These are phyloP conservation scores for Aspergillus sparsus DNA, from an alignment of 495 filamentous ascomycete species.

Conservation along the genomic window DNA sequence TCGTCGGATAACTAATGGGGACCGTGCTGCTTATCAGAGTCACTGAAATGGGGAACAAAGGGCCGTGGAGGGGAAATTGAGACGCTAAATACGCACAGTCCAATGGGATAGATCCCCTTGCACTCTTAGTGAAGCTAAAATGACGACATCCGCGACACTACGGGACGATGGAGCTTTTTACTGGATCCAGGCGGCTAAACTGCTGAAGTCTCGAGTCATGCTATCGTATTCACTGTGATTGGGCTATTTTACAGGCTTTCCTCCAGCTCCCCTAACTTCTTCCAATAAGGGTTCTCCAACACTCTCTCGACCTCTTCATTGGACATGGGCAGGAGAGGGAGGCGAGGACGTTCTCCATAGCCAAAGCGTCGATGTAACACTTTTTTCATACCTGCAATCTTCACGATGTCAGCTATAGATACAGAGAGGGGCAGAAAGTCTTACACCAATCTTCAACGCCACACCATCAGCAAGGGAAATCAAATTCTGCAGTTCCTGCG, in stretches of 20 bases:
- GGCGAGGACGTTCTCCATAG: too few relatives aligned
- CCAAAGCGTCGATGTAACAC: too few relatives aligned
- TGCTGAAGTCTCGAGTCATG: too few relatives aligned
- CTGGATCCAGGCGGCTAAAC: too few relatives aligned
- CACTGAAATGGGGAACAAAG: neutral
- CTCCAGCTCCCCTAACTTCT: neutral
- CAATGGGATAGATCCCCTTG: too few relatives aligned
- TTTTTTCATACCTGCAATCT: too few relatives aligned
- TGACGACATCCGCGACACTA: neutral
- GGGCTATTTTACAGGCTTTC: neutral
- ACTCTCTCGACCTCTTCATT: neutral
- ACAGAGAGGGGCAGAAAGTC: too few relatives aligned
- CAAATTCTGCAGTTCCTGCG: neutral
- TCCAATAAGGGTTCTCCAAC: slow-evolving; percentile 4
- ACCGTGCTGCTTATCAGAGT: too few relatives aligned
- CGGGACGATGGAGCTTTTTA: too few relatives aligned
- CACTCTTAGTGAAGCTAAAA: neutral
- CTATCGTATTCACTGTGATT: too few relatives aligned
- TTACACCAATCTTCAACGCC: neutral
- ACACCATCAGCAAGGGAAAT: slow-evolving; percentile 1
- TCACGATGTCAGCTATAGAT: neutral
- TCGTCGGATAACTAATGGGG: too few relatives aligned
- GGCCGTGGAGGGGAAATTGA: neutral
- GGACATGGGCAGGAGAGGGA: neutral
- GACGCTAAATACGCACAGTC: too few relatives aligned